Evolutionary conservation across 208 protist species (phyloP).

Genomic region (Leishmania tropica): DNA sequence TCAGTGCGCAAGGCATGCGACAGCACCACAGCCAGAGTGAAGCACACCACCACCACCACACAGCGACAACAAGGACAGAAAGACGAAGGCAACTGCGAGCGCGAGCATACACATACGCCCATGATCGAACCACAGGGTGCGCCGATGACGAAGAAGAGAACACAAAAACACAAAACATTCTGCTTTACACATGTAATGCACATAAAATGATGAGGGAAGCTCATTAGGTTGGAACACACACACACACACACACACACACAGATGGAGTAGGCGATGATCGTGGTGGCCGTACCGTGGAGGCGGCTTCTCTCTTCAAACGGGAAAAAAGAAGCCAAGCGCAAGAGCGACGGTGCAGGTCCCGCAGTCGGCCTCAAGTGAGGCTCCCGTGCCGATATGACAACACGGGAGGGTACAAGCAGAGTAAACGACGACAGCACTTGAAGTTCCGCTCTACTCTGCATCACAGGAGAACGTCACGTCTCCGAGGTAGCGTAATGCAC

Average conservation of each 20-base stretch:
- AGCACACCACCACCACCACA: background rate
- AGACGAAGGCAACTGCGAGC: background rate
- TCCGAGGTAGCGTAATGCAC: background rate
- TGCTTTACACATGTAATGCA: background rate
- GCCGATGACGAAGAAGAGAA: background rate
- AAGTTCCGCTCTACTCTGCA: background rate
- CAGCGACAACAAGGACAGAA: background rate
- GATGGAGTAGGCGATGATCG: background rate
- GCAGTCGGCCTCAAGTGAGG: background rate
- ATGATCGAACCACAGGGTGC: background rate
- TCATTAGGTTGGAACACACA: background rate
- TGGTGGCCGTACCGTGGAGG: background rate
- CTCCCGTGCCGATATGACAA: background rate
- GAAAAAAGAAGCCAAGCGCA: background rate
- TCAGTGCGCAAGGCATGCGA: background rate
- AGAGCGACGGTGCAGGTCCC: background rate
- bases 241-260: background rate
- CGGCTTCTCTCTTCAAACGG: background rate
- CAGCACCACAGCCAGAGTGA: background rate
- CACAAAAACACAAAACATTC: background rate
- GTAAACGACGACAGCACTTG: background rate
- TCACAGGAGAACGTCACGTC: background rate
- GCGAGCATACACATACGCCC: background rate
- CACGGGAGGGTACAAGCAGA: background rate
- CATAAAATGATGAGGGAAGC: background rate